Evolutionary conservation across 371 early-diverging fungal species (phyloP).

Genomic region (Zopfochytrium polystomum): DNA sequence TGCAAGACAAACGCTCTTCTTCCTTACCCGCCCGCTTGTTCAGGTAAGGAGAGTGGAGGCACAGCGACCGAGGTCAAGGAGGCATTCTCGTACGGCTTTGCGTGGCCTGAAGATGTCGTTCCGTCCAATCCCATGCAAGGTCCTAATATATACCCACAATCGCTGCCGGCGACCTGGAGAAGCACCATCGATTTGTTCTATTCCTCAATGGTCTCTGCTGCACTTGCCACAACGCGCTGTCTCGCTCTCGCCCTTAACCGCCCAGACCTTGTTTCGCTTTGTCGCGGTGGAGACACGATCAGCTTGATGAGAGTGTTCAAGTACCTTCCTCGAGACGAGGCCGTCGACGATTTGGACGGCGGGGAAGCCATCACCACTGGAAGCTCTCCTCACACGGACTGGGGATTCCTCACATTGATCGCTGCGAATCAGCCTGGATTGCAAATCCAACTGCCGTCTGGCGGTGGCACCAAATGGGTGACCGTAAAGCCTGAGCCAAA

Average conservation of each 20-base stretch:
- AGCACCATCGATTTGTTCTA: slow-evolving; percentile 37
- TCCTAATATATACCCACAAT: slow-evolving; percentile 48
- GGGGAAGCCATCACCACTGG: slow-evolving; percentile 28
- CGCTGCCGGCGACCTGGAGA: slow-evolving; percentile 6
- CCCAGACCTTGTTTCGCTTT: slow-evolving; percentile 31
- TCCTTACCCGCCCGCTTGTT: background rate
- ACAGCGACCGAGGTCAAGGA: slow-evolving; percentile 52
- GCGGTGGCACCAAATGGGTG: slow-evolving; percentile 33
- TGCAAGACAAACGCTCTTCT: background rate
- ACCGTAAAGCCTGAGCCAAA: slow-evolving; percentile 46
- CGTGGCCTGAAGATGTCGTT: slow-evolving; percentile 24
- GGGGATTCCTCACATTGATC: slow-evolving; percentile 59
- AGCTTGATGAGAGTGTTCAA: slow-evolving; percentile 53
- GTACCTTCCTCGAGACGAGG: slow-evolving; percentile 46
- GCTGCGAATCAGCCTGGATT: slow-evolving; percentile 46
- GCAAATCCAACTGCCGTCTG: slow-evolving; percentile 31
- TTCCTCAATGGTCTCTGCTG: slow-evolving; percentile 32
- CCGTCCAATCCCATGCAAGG: slow-evolving; percentile 48
- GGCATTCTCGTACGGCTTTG: slow-evolving; percentile 54
- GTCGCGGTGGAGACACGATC: slow-evolving; percentile 41
- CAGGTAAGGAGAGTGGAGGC: slow-evolving; percentile 55
- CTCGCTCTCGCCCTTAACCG: slow-evolving; percentile 11
- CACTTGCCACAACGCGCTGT: slow-evolving; percentile 38
- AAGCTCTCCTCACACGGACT: slow-evolving; percentile 52
- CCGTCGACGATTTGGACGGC: background rate